Conservation (phyloP, 257 asterid genomes). For the Fraxinus pennsylvanica region DNA sequence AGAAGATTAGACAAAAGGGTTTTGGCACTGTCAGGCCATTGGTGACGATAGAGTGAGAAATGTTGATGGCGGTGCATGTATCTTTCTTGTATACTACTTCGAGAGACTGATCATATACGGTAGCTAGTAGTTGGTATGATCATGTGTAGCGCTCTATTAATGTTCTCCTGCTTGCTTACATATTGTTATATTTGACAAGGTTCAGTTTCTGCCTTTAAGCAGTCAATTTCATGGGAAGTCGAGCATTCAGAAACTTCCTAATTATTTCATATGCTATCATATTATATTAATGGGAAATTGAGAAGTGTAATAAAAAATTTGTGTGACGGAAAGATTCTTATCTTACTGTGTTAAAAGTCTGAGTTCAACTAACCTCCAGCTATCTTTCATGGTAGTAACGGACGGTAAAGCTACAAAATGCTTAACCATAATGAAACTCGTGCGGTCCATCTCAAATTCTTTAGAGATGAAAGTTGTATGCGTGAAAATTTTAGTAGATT, state of each 20-base stretch:
- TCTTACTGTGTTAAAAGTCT: no score
- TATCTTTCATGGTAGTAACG: no score
- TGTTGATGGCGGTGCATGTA: constrained; percentile 50
- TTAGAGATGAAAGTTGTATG: no score
- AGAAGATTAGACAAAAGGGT: constrained; percentile 24
- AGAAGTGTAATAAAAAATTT: no score
- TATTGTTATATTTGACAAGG: background rate
- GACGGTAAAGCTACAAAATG: no score
- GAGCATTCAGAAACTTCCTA: constrained; percentile 2
- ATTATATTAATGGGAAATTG: no score
- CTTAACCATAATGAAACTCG: no score
- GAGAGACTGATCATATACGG: background rate
- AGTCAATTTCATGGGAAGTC: constrained; percentile 11
- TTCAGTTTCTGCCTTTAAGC: background rate
- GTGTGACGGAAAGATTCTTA: no score
- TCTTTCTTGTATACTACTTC: background rate
- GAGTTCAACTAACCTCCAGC: no score
- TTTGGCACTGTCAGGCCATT: constrained; percentile 65
- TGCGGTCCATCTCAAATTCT: no score
- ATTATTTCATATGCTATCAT: no score
- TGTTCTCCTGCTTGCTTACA: constrained; percentile 29
- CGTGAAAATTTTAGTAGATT: no score
- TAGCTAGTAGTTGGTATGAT: background rate
- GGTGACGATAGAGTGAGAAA: constrained; percentile 54
- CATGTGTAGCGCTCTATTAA: background rate